Evolutionary conservation across 306 rosid species (phyloP).

Genomic region (Cyclanthera cordifolia): DNA sequence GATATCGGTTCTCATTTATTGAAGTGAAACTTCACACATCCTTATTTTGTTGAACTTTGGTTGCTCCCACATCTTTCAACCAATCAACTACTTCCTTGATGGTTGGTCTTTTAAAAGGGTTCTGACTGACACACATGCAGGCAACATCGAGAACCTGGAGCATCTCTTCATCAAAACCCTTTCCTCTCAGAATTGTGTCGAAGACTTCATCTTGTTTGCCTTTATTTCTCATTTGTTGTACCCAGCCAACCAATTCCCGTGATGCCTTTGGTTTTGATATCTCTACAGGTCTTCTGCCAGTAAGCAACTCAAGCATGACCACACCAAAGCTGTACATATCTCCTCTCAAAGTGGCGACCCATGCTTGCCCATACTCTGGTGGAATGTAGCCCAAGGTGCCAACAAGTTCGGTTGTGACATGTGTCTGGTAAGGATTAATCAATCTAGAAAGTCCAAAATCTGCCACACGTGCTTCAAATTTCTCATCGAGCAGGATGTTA

Average conservation of each 20-base stretch:
- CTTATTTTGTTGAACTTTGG: conserved; percentile 35
- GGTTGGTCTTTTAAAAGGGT: conserved; percentile 75
- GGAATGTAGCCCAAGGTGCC: conserved; percentile 97
- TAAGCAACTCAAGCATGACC: conserved; percentile 82
- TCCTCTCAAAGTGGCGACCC: conserved; percentile 95
- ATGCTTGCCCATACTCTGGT: conserved; percentile 91
- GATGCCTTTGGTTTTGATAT: conserved; percentile 66
- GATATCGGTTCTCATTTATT: background rate
- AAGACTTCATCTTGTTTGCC: conserved; percentile 65
- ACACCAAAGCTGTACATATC: conserved; percentile 93
- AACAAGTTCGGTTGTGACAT: conserved; percentile 94
- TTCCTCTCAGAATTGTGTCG: conserved; percentile 56
- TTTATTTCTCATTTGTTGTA: conserved; percentile 60
- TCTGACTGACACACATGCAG: conserved; percentile 68
- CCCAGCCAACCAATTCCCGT: conserved; percentile 78
- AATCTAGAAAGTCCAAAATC: conserved; percentile 84
- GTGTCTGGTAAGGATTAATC: conserved; percentile 85
- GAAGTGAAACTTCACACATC: conserved; percentile 22
- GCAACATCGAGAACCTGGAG: conserved; percentile 73
- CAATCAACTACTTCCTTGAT: conserved; percentile 79
- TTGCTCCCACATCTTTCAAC: conserved; percentile 53
- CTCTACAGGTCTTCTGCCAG: conserved; percentile 79
- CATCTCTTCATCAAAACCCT: conserved; percentile 68
- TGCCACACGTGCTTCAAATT: conserved; percentile 80
- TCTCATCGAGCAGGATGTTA: conserved; percentile 74